Conservation (phyloP, 2,329 filamentous ascomycete species). For the Fusarium sp. region DNA sequence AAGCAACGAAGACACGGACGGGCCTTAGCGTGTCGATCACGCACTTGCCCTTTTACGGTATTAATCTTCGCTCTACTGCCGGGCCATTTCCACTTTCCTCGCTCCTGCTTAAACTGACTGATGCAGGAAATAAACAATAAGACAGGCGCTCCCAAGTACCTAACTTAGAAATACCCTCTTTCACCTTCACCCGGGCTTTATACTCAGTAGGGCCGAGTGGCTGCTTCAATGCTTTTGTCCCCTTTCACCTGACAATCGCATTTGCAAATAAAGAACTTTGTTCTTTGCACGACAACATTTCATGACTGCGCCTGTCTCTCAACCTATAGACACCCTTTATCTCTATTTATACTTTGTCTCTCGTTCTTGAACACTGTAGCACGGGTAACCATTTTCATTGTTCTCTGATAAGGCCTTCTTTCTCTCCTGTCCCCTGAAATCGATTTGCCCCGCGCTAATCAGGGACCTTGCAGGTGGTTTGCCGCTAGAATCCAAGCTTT, state of each 20-base stretch:
- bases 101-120: not conserved
- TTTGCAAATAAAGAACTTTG: conserved; percentile 12
- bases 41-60: conserved; percentile 9
- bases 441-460: conserved; percentile 36
- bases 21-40: conserved; percentile 28
- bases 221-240: conserved; percentile 8
- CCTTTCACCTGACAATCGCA: conserved; percentile 8
- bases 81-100: not conserved
- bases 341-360: not conserved
- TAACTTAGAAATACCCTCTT: not conserved
- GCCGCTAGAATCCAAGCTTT: conserved; percentile 29
- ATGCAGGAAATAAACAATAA: not conserved
- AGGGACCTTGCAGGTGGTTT: conserved; percentile 36
- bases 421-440: not conserved
- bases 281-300: not conserved
- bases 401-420: not conserved
- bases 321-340: not conserved
- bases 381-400: not conserved
- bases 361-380: not conserved
- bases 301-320: not conserved
- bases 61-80: not conserved
- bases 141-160: not conserved
- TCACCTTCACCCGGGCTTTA: not conserved
- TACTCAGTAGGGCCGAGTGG: not conserved
- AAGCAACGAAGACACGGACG: conserved; percentile 5